Base-by-base conservation (phyloP, 352 stramenopile genomes). In the Phytophthora litchii region DNA sequence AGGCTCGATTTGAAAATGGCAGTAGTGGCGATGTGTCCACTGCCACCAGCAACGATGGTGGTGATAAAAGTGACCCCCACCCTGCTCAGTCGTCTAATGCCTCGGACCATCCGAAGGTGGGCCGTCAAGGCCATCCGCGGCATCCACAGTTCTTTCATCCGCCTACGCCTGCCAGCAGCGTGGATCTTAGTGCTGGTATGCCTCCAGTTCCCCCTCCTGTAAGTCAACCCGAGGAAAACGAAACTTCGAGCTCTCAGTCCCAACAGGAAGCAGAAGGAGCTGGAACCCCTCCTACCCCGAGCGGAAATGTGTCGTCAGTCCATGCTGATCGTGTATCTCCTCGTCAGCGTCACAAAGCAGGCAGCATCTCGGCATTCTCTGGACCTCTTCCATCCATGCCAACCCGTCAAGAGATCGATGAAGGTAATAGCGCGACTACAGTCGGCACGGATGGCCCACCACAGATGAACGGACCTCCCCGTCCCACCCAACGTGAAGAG, bases 81-180 rank as follows among this genome's bases (percentile, higher is more conserved):
- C 31, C 37, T 16, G 54, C 52, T 1, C 66, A 67, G 5, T 27
- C 35, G 12, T 17, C 43, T 16, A 34, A 52, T 23, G 31, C 14
- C 0, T 52, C 56, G n/a, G 47, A 42, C n/a, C 51, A 45, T 17
- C 5, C 40, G 23, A 72, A 76, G 49, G 8, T 43, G 25, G 38
- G 43, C 0, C 62, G 67, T 44, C 62, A 63, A 54, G 58, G 53
- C 14, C 66, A 76, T 35, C 57, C 54, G 3, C 61, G 55, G 10
- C 66, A 70, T 48, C 52, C 63, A 8, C 70, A 79, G 14, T 76
- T 79, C 27, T 62, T 74, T 36, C 60, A 77, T 16, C 54, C 58
- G 2, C 47, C 56, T 35, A 32, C 54, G 12, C 49, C 54, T 65
- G 51, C 46, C 29, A 62, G 20, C 32, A 64, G 41, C 12, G 41